Evolutionary conservation across 768 basidiomycete species (phyloP), one percentile per base, ranked within the genome.

Genomic region (Rhodotorula taiwanensis): DNA sequence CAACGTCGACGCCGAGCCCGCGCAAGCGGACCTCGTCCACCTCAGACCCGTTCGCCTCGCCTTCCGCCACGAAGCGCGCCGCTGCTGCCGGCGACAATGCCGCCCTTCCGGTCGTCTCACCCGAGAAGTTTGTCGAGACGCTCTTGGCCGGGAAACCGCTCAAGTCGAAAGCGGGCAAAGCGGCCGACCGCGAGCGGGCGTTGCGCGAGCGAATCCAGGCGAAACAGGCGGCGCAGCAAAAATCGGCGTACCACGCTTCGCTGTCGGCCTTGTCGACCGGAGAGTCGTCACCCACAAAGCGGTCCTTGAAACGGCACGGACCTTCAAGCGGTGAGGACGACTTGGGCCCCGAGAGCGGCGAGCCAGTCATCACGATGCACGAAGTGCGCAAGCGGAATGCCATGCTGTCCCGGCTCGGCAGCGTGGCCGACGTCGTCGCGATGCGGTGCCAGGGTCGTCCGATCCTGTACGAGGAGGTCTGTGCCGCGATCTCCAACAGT

Each of bases 351-450:
- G 28, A n/a, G 39, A 58, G 49, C 39, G 36, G 14, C 33, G 27
- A 27, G 14, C 39, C 31, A 42, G 21, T 6, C 3, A 8, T 20
- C 36, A 51, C n/a, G 48, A 13, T 27, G 8, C 45, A 47, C 16
- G 48, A 63, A 36, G 28, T 55, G 28, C 51, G 36, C 52, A 55
- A 67, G 48, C 70, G 61, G 34, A 61, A 67, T 25, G 62, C 62
- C 13, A 65, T 67, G 63, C 47, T 71, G 13, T 60, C 57, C 23
- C 62, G 70, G 36, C 60, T 71, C n/a, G 62, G 62, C 0, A 55
- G 45, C 31, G 58, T 71, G 18, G 63, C 66, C 16, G 70, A 71
- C n/a, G 70, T 64, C 27, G 63, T 71, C 20, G 52, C 53, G 33
- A 67, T 71, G 66, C 50, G 53, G 4, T 57, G 53, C 43, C 33